Base-by-base conservation (phyloP, 176 grass and related monocot genomes). In the Aegilops longissima region DNA sequence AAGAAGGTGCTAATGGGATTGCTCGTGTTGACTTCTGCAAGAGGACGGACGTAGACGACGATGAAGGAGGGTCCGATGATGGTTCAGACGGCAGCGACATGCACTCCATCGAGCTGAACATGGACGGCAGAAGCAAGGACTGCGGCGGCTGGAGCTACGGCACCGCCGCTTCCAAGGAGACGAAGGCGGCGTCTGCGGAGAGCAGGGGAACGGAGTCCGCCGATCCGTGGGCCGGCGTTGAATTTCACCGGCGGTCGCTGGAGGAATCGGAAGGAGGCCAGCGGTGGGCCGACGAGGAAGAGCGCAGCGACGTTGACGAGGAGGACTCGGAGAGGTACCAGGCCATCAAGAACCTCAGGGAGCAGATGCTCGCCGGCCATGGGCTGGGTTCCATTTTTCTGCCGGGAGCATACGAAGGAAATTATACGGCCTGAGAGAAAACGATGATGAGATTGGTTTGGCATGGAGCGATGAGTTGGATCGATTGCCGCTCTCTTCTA, bases 61-160 rank as follows among this genome's bases (percentile, higher is more conserved):
- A 73, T 2, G 49, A 12, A 8, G 80, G 67, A 2, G 81, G 42
- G 0, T 63, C 45, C 16, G 79, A 79, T 27, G 73, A 82, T 39
- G 87, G 47, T 3, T 92, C 88, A 2, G 92, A 94, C 10, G 92
- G 94, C 68, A 92, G 92, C 65, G 93, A 96, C 84, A 82, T 87
- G 88, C 93, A 91, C 78, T 89, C 86, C 4, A 92, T 98, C 68
- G 93, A 98, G 77, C 92, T 98, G 20, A 95, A 98, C 76, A 84
- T 96, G 93, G 88, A 93, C 42, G 80, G 81, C 36, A 86, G 79
- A 40, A 83, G 52, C 36, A 87, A 87, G 45, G 81, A 86, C 84
- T 82, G 1, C 4, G 49, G 78, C 70, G 64, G 83, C 64, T 88
- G 93, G 93, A 91, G 80, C 30, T 83, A 85, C 87, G 80, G 40